Percentiles rank a stretch among this genome's conserved stretches.
Evolutionary conservation across 2,329 filamentous ascomycete genomes (phyloP).

Genomic region (Apiospora phragmitis): DNA sequence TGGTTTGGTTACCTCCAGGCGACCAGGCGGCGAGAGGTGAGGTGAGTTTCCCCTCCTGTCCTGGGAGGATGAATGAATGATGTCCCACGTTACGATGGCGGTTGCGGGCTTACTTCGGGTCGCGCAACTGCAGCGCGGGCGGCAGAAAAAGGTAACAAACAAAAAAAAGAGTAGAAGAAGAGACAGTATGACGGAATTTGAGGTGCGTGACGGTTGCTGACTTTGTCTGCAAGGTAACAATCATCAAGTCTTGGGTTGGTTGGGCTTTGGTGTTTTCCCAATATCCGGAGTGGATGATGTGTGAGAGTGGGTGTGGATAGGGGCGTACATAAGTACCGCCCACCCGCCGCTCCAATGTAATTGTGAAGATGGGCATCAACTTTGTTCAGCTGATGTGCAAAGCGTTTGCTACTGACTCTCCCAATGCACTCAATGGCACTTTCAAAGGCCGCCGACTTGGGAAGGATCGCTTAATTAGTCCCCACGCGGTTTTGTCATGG

Average conservation of each 20-base stretch:
- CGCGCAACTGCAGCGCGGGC: not conserved
- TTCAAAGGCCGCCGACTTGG: not conserved
- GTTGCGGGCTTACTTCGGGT: constrained; percentile 1
- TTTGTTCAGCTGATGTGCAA: not conserved
- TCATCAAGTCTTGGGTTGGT: not conserved
- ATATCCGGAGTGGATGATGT: not conserved
- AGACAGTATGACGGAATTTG: not conserved
- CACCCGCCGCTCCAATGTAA: not conserved
- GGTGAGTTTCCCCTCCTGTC: not conserved
- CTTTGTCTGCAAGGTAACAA: not conserved
- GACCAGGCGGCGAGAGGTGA: not conserved
- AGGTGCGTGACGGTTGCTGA: not conserved
- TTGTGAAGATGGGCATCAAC: not conserved
- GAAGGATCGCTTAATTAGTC: not conserved
- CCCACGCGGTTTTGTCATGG: not conserved
- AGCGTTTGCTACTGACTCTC: not conserved
- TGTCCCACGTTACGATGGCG: not conserved
- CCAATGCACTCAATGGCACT: not conserved
- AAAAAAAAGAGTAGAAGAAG: not conserved
- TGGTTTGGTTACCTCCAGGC: not conserved
- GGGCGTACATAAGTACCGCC: not conserved
- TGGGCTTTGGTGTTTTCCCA: not conserved
- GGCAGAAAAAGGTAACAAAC: not conserved
- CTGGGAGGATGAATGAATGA: not conserved
- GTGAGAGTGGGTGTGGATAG: not conserved